phyloP scores from a whole-genome alignment of 2,329 filamentous ascomycete genomes.

The Drechslerella coelobrocha region DNA sequence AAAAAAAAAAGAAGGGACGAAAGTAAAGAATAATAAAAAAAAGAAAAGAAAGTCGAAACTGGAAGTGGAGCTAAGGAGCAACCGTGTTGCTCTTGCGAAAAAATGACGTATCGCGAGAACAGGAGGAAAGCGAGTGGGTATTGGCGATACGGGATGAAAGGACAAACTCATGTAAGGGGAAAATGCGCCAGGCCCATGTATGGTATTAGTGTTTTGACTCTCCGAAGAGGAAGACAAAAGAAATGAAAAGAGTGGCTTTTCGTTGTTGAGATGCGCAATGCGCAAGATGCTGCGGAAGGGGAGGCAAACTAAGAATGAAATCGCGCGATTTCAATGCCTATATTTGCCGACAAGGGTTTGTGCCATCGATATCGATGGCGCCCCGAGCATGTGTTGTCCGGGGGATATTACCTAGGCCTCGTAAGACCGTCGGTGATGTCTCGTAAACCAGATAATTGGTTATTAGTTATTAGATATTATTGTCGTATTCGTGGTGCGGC shows the following conservation, averaged over 20 bases:
- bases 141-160: slow-evolving; percentile 13
- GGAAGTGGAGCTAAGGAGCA: slow-evolving; percentile 3
- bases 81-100: slow-evolving; percentile 22
- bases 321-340: background rate
- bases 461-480: slow-evolving; percentile 32
- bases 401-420: slow-evolving; percentile 4
- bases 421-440: slow-evolving; percentile 18
- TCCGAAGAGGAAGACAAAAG: slow-evolving; percentile 14
- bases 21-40: slow-evolving; percentile 9
- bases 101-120: slow-evolving; percentile 33
- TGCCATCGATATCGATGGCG: slow-evolving; percentile 5
- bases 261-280: background rate
- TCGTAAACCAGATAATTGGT: slow-evolving; percentile 46
- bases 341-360: background rate
- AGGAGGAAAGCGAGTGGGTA: slow-evolving; percentile 34
- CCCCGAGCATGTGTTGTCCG: slow-evolving; percentile 4
- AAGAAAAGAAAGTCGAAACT: slow-evolving; percentile 17
- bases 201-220: slow-evolving; percentile 6
- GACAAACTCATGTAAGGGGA: slow-evolving; percentile 27
- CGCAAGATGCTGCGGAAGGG: background rate
- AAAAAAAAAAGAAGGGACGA: slow-evolving; percentile 10
- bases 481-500: slow-evolving; percentile 7
- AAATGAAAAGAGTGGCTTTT: background rate
- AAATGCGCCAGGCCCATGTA: slow-evolving; percentile 39
- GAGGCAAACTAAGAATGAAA: background rate